A percentile compares a stretch with the other conserved stretches of the same genome.
Evolutionary conservation across 169 alveolate species (phyloP).

Genomic region (Plasmodium knowlesi): DNA sequence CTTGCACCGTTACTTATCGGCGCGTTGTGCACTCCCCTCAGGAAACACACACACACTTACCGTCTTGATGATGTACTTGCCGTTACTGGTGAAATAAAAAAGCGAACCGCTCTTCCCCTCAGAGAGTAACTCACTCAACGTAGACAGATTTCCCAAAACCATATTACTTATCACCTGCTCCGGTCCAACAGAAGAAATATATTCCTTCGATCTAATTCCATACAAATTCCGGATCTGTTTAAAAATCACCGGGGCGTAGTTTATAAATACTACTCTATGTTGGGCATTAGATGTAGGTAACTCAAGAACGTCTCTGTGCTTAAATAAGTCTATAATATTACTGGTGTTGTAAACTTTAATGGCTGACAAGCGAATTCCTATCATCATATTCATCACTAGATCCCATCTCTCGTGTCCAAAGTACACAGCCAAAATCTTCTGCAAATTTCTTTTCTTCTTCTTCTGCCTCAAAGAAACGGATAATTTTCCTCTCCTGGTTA

Average conservation of each 20-base stretch:
- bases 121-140: constrained; percentile 93
- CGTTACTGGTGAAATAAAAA: constrained; percentile 95
- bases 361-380: constrained; percentile 89
- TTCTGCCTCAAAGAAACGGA: constrained; percentile 52
- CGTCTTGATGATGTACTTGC: constrained; percentile 88
- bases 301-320: constrained; percentile 31
- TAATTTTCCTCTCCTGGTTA: constrained; percentile 30
- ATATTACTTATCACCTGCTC: constrained; percentile 95
- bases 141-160: constrained; percentile 95
- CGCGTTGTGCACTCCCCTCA: constrained; percentile 42
- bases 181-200: constrained; percentile 96
- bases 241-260: constrained; percentile 96
- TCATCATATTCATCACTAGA: constrained; percentile 92
- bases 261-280: constrained; percentile 88
- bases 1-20: no score
- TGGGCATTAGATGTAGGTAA: constrained; percentile 32
- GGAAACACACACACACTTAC: constrained; percentile 56
- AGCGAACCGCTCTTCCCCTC: constrained; percentile 97
- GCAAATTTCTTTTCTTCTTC: constrained; percentile 18
- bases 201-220: constrained; percentile 92
- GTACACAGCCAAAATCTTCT: constrained; percentile 82
- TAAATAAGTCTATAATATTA: not conserved
- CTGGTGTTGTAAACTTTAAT: constrained; percentile 56
- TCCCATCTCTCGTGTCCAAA: constrained; percentile 94
- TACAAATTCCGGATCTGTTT: constrained; percentile 92